phyloP scores from a whole-genome alignment of 148 eudicot species.

The Cornus suecica region DNA sequence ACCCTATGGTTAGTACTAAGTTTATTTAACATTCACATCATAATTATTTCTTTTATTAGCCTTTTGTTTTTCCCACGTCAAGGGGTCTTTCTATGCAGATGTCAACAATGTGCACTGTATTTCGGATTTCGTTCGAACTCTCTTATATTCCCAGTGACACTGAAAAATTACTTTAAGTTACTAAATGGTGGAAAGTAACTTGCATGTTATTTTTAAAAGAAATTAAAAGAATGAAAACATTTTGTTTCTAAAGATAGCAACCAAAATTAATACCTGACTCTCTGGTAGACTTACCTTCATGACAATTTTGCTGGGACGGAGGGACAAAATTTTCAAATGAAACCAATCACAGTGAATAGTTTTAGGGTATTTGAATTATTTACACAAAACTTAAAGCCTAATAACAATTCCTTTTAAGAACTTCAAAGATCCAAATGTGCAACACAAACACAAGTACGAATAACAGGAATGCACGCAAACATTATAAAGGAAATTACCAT shows the following conservation, averaged over 20 bases:
- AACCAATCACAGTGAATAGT: not conserved
- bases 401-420: not conserved
- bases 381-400: not conserved
- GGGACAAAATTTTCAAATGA: not conserved
- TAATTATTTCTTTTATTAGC: too few species aligned
- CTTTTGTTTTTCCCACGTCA: not conserved
- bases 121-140: too few species aligned
- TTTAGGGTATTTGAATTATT: too few species aligned
- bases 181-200: too few species aligned
- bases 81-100: not conserved
- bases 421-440: not conserved
- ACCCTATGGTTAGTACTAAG: not conserved
- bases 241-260: too few species aligned
- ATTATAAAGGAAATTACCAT: constrained; percentile 44
- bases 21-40: not conserved
- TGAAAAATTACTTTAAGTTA: too few species aligned
- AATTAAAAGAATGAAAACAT: too few species aligned
- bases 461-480: not conserved
- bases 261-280: not conserved
- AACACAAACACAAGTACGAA: not conserved
- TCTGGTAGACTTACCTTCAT: not conserved
- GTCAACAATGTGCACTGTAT: not conserved
- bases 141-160: too few species aligned
- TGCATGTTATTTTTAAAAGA: too few species aligned
- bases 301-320: not conserved